Conservation (phyloP, 2,329 filamentous ascomycete species). For the Torrubiellomyces zombiae region DNA sequence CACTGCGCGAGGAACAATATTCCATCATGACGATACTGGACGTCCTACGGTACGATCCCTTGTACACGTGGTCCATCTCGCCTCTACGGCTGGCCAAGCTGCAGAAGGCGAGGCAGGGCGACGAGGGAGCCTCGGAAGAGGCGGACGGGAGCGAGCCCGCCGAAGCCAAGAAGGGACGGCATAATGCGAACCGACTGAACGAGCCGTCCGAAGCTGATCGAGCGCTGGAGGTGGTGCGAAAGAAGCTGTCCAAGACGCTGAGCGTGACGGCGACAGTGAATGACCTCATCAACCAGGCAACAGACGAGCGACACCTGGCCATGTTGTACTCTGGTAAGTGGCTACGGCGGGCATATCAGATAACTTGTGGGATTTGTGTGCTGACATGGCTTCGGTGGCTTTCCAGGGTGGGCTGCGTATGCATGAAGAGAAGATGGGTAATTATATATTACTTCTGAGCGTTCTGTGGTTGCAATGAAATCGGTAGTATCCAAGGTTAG, state of each 20-base stretch:
- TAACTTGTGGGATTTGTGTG: background rate
- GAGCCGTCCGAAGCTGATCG: constrained; percentile 67
- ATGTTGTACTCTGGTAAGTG: constrained; percentile 64
- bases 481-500: no score
- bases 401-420: constrained; percentile 28
- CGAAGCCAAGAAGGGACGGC: constrained; percentile 22
- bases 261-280: constrained; percentile 94
- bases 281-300: constrained; percentile 89
- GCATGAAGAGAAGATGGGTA: no score
- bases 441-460: no score
- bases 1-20: constrained; percentile 85
- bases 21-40: constrained; percentile 98
- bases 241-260: constrained; percentile 86
- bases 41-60: constrained; percentile 90
- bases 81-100: constrained; percentile 47
- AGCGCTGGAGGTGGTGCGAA: constrained; percentile 81
- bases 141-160: constrained; percentile 19
- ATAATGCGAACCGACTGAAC: constrained; percentile 24
- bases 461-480: no score
- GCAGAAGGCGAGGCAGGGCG: constrained; percentile 41
- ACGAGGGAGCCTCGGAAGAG: constrained; percentile 20
- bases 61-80: constrained; percentile 91
- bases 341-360: background rate
- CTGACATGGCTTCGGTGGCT: constrained; percentile 9
- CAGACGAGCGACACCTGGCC: constrained; percentile 81